These are phyloP conservation scores for Stephania japonica DNA, from an alignment of 164 flowering plant species.

Conservation along the genomic window DNA sequence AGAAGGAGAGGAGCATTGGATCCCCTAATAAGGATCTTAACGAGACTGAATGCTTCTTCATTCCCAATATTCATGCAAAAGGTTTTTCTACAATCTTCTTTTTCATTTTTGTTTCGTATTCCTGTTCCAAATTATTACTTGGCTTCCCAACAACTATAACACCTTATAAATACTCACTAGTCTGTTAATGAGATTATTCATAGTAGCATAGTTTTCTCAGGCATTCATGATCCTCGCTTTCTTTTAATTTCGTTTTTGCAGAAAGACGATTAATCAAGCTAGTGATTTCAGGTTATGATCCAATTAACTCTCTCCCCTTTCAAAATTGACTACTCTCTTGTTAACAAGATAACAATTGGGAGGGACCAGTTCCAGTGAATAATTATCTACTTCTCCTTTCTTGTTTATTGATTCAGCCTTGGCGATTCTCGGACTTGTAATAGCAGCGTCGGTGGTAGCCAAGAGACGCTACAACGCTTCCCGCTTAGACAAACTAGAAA, in stretches of 20 bases:
- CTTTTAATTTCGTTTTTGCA: no score
- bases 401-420: not conserved
- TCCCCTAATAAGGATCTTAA: not conserved
- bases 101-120: no score
- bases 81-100: not conserved
- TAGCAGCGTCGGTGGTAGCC: not conserved
- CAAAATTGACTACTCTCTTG: no score
- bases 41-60: not conserved
- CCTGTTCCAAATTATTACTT: no score
- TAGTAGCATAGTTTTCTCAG: no score
- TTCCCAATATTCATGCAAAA: not conserved
- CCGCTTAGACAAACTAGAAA: not conserved
- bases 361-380: no score
- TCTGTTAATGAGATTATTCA: no score
- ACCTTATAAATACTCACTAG: no score
- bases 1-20: not conserved
- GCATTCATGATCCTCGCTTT: no score
- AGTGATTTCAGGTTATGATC: not conserved
- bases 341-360: no score
- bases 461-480: not conserved
- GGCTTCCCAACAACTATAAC: no score
- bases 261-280: not conserved
- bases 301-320: no score
- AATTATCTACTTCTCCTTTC: not conserved
- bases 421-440: not conserved